Base-by-base conservation (phyloP, 2,329 filamentous ascomycete genomes). In the Penicillium sclerotigenum region DNA sequence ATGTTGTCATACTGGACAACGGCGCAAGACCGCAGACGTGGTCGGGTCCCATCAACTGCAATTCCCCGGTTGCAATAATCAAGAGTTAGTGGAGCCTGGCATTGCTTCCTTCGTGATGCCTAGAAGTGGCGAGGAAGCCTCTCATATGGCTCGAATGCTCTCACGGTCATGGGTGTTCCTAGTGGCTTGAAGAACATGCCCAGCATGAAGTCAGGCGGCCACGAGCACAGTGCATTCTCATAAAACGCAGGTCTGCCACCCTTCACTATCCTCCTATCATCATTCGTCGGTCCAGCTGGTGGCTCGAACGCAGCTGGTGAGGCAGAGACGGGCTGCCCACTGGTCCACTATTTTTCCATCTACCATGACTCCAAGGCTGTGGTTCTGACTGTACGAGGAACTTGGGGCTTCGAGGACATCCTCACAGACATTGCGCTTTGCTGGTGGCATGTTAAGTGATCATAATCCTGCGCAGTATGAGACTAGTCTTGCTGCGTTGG, bases 401-500 rank as follows among this genome's bases (percentile, higher is more conserved):
- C 87, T 0, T 77, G 89, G 37, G 87, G 87, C 0, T 89, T 90
- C 58, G 87, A 90, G 64, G 87, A 90, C 66, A 83, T 90, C 24
- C 74, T 90, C 34, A 87, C 87, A 0, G 87, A 90, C 65, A 83
- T 76, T 91, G 40, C 78, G 81, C 41, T 91, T 92, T 68, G 87
- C 85, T 5, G 83, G 85, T 24, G 85, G 86, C 45, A 90, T 91
- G 87, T 76, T 92, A 72, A 80, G 84, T 57, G 89, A 92, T 69
- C 89, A 92, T 68, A 90, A 84, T 61, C 89, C 89, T 3, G 87
- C 83, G 26, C 80, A 85, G 61, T 92, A 92, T 68, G 89, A 91
- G 71, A 81, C 83, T 57, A 85, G 84, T 56, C 72, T 92, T 63
- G 82, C 83, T 54, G 83, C 83, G 58, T 75, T 91, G 68, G 73